Evolutionary conservation across 306 rosid genomes (phyloP).

Genomic region (Senna tora): DNA sequence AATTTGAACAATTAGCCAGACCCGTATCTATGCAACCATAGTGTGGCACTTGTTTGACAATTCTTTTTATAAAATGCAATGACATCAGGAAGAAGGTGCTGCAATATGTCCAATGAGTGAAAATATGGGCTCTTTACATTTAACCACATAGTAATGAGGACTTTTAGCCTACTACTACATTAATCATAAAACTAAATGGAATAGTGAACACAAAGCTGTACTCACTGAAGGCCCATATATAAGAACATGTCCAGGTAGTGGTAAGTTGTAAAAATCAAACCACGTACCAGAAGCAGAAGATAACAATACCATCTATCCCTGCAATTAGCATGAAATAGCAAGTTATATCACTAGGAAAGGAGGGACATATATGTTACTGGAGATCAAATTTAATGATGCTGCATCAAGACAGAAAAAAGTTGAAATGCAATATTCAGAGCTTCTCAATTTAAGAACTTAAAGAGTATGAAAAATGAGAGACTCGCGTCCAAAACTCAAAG

Average conservation of each 20-base stretch:
- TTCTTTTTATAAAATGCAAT: background rate
- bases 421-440: background rate
- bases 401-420: conserved; percentile 27
- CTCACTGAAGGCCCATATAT: conserved; percentile 94
- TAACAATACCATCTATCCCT: conserved; percentile 79
- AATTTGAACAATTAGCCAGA: too few species aligned
- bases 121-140: conserved; percentile 20
- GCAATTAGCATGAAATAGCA: conserved; percentile 42
- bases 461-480: background rate
- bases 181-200: conserved; percentile 16
- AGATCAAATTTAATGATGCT: conserved; percentile 26
- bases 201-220: conserved; percentile 33
- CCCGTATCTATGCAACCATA: too few species aligned
- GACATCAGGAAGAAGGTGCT: conserved; percentile 4
- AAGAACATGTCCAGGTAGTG: conserved; percentile 88
- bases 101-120: conserved; percentile 19
- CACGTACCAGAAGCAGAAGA: conserved; percentile 74
- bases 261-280: conserved; percentile 73
- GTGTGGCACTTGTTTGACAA: conserved; percentile 12
- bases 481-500: background rate
- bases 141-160: conserved; percentile 18
- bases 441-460: background rate
- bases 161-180: conserved; percentile 24
- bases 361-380: conserved; percentile 1
- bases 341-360: conserved; percentile 21